Evolutionary conservation across 2,329 filamentous ascomycete genomes (phyloP), one percentile per base, ranked within the genome.

Genomic region (Dactylellina haptotyla): DNA sequence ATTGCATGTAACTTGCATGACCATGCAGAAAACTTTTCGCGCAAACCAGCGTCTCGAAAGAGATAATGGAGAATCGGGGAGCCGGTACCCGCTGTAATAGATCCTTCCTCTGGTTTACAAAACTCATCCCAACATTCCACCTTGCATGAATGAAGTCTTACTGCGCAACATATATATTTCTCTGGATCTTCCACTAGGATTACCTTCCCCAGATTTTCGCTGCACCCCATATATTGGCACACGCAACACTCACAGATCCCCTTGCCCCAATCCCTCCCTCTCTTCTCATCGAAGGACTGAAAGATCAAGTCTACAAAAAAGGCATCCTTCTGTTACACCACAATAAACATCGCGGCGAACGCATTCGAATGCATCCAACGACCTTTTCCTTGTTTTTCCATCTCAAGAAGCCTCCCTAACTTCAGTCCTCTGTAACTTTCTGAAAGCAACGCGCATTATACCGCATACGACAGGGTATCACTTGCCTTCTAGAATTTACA

Each of bases 191-290:
- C 56, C 61, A 67, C 61, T 56, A 23, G 69, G 61, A 53, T 56
- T 58, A 66, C 51, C 51, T 67, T 66, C 69, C 69, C 69, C 61
- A 61, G 61, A 62, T 73, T 66, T 73, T 73, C 54, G 51, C 61
- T 73, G 69, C 61, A 73, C 54, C 67, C 51, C 53, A 61, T 59
- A 61, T 4, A 58, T 66, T 50, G 34, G 53, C 37, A 39, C 26
- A 56, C 51, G 30, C 62, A 66, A 58, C 61, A 39, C 32, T 34
- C 23, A 59, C 16, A 43, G 46, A 39, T 51, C 41, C 5, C 30
- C 25, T 45, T 43, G 6, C 53, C 43, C 16, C n/a, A 23, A 23
- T 25, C 25, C 20, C 20, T 41, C 20, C 12, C 10, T 12, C 46
- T 39, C 50, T 62, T 16, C 20, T 30, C n/a, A 43, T 14, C 25